Base-by-base conservation (phyloP, 2,329 filamentous ascomycete genomes). In the Tolypocladium cylindrosporum region DNA sequence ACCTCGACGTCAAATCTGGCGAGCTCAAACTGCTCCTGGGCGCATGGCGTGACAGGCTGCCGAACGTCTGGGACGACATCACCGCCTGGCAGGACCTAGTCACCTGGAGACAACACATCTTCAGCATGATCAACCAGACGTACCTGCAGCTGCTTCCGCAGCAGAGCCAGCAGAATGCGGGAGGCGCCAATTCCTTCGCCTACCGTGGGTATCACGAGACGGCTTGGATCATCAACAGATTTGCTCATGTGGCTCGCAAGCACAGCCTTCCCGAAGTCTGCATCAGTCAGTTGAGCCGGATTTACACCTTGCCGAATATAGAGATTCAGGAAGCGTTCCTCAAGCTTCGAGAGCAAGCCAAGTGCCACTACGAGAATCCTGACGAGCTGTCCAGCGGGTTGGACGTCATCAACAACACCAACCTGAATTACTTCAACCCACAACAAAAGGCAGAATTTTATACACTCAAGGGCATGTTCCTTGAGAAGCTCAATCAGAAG, bases 41-140 rank as follows among this genome's bases (percentile, higher is more conserved):
- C 57, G 94, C 93, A 9, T 99, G 94, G 94, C 86, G 94, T 59
- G 94, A 99, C 70, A 85, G 94, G 54, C 77, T 99, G 56, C 94
- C 94, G 1, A 99, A 99, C 68, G 89, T 96, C 4, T 99, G 94
- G 94, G 94, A 99, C 71, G 94, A 99, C 71, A 99, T 99, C 72
- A 96, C 95, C 63, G 91, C 94, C 43, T 99, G 94, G 94, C 94
- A 99, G 72, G 95, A 99, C 69, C 79, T 99, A 45, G 94, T 99
- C n/a, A 99, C 94, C 1, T 99, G 94, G 94, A 86, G 94, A 64
- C 95, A 99, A 71, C 94, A 99, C 72, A 97, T 99, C 60, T 99
- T 99, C 77, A 89, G 91, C 58, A 82, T 99, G 31, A 97, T 99
- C 75, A 99, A 99, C 71, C 85, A 84, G 54, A 96, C 91, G 0